Base-by-base conservation (phyloP, 495 filamentous ascomycete genomes). In the Talaromyces borbonicus region DNA sequence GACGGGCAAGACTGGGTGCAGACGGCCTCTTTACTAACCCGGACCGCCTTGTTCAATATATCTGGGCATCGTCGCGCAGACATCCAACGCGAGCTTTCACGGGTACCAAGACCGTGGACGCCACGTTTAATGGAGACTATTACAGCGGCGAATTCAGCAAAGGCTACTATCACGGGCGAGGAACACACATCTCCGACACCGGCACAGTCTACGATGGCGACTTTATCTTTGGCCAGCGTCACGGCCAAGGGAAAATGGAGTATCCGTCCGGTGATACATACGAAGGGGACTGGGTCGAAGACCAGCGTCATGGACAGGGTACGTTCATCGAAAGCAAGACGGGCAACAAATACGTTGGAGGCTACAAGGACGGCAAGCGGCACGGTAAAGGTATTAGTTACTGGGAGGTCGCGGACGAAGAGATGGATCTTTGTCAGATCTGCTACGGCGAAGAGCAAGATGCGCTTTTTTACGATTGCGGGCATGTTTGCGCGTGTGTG, bases 261-360 rank as follows among this genome's bases (percentile, higher is more conserved):
- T 83, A 78, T 57, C 74, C 75, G 2, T 79, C 73, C 41, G 76
- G 79, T 15, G 78, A 84, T 52, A 74, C 65, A 8, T 83, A 84
- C 56, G 69, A 73, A 7, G 80, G 80, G 16, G 66, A 72, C 36
- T 84, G 74, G 74, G 57, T 61, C 11, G 63, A 71, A 36, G 71
- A 75, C 53, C 63, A 74, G 29, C 75, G 69, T 35, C 72, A 80
- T 46, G 80, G 80, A 15, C 66, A 76, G 35, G 80, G 80, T 36
- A 73, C 67, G 8, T 77, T 74, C 47, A 63, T 73, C 23, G 78
- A 81, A 47, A 71, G 65, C 42, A 64, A 66, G 39, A 81, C 77
- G 0, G 77, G 77, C 27, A 83, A 83, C 53, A 74, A 74, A 37
- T 84, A 81, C 50, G 72, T 72, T 3, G 80, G 80, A 11, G 77